A percentile compares a stretch with the other conserved stretches of the same genome.
Conservation (phyloP, 2,329 filamentous ascomycete species). For the Alternaria consortialis region DNA sequence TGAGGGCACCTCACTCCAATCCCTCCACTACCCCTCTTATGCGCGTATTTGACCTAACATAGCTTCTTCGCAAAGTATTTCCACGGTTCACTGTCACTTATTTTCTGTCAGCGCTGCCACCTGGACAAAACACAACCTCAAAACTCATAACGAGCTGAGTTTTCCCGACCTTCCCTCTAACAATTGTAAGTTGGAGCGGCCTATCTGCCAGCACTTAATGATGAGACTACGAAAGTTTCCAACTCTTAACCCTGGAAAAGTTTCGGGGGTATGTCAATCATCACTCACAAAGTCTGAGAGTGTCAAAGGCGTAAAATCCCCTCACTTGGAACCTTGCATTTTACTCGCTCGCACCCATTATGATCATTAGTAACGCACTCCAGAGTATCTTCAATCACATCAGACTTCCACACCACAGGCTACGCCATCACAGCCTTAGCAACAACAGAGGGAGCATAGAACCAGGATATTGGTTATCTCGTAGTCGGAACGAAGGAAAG, state of each 20-base stretch:
- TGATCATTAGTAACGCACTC: neutral
- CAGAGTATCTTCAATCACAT: neutral
- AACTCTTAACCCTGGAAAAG: neutral
- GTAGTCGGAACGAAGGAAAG: neutral
- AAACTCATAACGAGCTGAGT: neutral
- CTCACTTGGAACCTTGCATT: neutral
- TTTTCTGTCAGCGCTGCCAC: neutral
- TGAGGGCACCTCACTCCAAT: neutral
- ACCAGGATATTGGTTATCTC: neutral
- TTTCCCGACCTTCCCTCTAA: neutral
- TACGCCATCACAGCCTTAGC: neutral
- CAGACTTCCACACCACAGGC: neutral
- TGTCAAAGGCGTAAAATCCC: neutral
- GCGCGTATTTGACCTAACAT: neutral
- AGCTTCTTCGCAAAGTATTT: neutral
- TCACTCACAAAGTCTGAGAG: neutral
- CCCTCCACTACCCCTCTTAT: neutral
- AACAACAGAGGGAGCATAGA: neutral
- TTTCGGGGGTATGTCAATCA: neutral
- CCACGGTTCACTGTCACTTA: neutral
- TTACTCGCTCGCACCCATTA: neutral
- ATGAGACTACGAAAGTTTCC: neutral
- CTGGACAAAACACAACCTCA: neutral
- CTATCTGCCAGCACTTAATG: neutral
- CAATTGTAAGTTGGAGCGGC: neutral